These are phyloP conservation scores for Aspergillus carlsbadensis DNA, from an alignment of 495 filamentous ascomycete genomes.

Conservation along the genomic window DNA sequence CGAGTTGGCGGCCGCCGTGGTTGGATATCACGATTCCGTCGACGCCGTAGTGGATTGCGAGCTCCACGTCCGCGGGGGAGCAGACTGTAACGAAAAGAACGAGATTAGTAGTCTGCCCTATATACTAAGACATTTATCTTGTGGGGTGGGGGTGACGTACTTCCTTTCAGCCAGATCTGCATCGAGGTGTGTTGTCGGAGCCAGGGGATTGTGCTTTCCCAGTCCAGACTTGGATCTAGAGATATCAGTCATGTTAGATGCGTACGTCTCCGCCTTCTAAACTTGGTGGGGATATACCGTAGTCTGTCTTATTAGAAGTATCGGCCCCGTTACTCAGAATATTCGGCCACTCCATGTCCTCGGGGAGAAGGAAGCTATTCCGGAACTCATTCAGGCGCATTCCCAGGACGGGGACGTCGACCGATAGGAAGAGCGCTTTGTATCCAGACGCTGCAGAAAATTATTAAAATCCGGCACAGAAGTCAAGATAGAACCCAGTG, in stretches of 20 bases:
- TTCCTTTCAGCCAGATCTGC: constrained; percentile 91
- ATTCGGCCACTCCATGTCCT: constrained; percentile 33
- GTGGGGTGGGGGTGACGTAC: background rate
- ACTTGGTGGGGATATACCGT: constrained; percentile 20
- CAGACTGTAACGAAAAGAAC: constrained; percentile 67
- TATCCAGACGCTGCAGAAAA: constrained; percentile 61
- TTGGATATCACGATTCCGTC: constrained; percentile 55
- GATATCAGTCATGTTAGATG: background rate
- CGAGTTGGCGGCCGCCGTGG: constrained; percentile 39
- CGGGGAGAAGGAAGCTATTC: constrained; percentile 43
- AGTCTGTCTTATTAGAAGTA: constrained; percentile 29
- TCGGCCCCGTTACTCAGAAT: constrained; percentile 31
- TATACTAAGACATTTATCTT: too few relatives aligned
- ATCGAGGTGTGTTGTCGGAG: constrained; percentile 81
- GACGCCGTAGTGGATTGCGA: constrained; percentile 47
- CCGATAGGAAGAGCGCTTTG: constrained; percentile 91
- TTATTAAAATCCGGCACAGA: background rate
- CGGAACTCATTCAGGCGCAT: constrained; percentile 50
- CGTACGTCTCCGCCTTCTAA: background rate
- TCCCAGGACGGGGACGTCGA: constrained; percentile 85
- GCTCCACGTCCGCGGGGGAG: constrained; percentile 50
- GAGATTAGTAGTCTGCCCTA: too few relatives aligned
- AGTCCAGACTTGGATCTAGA: constrained; percentile 72
- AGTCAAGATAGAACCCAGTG: too few relatives aligned
- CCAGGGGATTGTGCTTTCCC: constrained; percentile 83